Evolutionary conservation across 495 filamentous ascomycete genomes (phyloP), one percentile per base, ranked within the genome.

Genomic region (Penicillium alfredii): DNA sequence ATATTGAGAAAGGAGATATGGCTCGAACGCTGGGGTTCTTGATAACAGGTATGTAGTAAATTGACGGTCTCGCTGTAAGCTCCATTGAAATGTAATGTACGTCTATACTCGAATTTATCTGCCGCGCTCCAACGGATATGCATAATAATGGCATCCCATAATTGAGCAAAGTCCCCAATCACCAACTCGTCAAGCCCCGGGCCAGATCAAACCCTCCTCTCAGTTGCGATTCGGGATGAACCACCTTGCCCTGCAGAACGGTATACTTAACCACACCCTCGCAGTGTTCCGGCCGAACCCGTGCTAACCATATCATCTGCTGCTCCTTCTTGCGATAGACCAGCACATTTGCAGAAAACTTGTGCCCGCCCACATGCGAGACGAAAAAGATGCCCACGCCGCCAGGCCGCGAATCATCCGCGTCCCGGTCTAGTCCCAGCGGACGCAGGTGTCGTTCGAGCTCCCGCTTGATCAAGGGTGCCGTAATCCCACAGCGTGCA

Each of bases 361-460:
- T 93, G 55, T 98, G 92, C 0, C 92, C 92, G 8, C 92, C 92
- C 0, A 96, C 86, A 57, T 98, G 92, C 39, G 80, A 88, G 33
- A 96, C 86, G 52, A 94, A 96, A 53, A 94, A 92, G 22, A 98
- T 84, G 2, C 88, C 92, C 1, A 85, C 88, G 0, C 92, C 92
- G 6, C 89, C 90, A 0, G 86, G 78, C 17, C 90, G 60, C 49
- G 84, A 79, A 56, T 97, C 92, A 37, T 86, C 77, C 3, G 85
- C 59, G 51, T 97, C 92, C n/a, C 92, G 80, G 51, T 84, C 86
- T 0, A 98, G 60, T 0, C 88, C 87, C 6, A 86, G 65, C 0
- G 86, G 80, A 3, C 88, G 82, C 22, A 98, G 74, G 51, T 96
- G 90, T 0, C 89, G 73, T 60, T 92, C 86, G 4, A 97, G 72